Percentiles rank a stretch among this genome's conserved stretches.
phyloP scores from a whole-genome alignment of 257 asterid species.

The Perilla frutescens region DNA sequence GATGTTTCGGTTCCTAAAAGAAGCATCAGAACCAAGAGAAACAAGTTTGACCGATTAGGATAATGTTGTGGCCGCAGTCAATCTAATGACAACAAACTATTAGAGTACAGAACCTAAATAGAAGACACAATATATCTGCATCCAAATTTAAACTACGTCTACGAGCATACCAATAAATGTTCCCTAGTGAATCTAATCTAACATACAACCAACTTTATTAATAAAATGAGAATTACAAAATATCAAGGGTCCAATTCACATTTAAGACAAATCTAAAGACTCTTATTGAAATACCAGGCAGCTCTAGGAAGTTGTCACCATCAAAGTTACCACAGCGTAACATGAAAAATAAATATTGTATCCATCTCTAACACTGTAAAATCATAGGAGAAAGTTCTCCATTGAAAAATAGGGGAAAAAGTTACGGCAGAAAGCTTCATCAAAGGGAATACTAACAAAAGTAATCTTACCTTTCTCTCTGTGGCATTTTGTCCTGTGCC shows the following conservation, averaged over 20 bases:
- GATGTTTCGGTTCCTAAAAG: conserved; percentile 39
- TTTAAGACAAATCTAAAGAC: conserved; percentile 1
- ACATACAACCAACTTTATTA: neutral
- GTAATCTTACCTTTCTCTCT: conserved; percentile 43
- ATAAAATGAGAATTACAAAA: neutral
- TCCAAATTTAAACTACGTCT: neutral
- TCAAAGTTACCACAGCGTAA: neutral
- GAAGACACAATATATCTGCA: neutral
- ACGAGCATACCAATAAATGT: neutral
- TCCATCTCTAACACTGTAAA: conserved; percentile 14
- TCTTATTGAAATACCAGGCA: neutral
- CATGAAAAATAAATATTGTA: neutral
- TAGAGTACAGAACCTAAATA: neutral
- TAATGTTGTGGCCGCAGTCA: neutral
- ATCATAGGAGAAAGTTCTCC: neutral
- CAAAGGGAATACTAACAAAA: neutral
- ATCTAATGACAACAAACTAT: conserved; percentile 20
- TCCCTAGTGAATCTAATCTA: neutral
- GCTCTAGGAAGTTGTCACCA: neutral
- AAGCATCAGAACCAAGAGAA: conserved; percentile 25
- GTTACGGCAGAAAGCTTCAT: conserved; percentile 2
- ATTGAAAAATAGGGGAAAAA: neutral
- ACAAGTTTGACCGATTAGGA: neutral
- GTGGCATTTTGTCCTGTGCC: conserved; percentile 37
- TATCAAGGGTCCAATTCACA: neutral